Evolutionary conservation across 2,329 filamentous ascomycete species (phyloP).

Genomic region (Fusarium chuoi): DNA sequence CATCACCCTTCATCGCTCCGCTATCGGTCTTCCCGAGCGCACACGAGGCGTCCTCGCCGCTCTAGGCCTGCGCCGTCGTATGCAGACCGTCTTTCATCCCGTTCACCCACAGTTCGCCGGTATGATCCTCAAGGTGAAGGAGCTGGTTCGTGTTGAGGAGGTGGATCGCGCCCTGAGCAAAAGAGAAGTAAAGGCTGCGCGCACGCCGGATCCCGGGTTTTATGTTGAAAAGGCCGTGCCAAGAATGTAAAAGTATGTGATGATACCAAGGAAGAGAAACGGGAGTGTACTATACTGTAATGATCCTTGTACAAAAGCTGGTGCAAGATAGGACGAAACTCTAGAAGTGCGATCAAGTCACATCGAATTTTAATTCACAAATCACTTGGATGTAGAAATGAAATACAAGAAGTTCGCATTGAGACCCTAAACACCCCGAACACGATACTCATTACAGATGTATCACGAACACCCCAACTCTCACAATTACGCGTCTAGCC

Average conservation of each 20-base stretch:
- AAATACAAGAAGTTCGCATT: neutral
- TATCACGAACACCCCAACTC: constrained; percentile 23
- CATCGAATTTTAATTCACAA: neutral
- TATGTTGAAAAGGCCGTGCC: constrained; percentile 72
- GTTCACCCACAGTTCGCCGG: constrained; percentile 84
- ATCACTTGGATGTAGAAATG: neutral
- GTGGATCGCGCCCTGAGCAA: constrained; percentile 73
- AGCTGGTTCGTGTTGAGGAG: constrained; percentile 85
- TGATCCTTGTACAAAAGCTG: constrained; percentile 41
- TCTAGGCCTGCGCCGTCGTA: constrained; percentile 85
- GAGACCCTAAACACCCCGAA: constrained; percentile 1
- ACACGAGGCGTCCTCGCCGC: constrained; percentile 84
- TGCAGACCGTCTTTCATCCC: constrained; percentile 89
- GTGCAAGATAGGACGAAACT: constrained; percentile 3
- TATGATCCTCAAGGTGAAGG: constrained; percentile 94
- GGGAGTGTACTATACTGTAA: constrained; percentile 48
- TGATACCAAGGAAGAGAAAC: constrained; percentile 5
- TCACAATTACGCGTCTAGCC: constrained; percentile 27
- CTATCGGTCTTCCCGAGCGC: constrained; percentile 86
- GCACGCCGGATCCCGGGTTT: constrained; percentile 83
- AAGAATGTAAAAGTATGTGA: constrained; percentile 27
- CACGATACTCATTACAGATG: constrained; percentile 17
- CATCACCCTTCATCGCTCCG: constrained; percentile 88
- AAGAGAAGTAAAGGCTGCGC: constrained; percentile 73
- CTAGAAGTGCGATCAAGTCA: constrained; percentile 18